Evolutionary conservation across 345 rosid species (phyloP).

Genomic region (Lepidium sativum): DNA sequence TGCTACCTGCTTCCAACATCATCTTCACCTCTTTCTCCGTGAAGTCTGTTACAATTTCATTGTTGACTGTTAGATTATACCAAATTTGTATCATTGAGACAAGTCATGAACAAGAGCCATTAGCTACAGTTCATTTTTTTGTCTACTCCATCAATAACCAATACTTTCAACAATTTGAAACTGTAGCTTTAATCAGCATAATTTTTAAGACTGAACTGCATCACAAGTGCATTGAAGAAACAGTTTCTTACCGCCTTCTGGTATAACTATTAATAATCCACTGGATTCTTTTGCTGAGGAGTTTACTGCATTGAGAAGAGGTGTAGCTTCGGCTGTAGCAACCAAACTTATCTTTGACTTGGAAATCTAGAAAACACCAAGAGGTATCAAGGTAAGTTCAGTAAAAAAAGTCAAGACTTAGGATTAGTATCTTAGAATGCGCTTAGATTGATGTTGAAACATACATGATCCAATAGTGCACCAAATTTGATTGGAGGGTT

Average conservation of each 20-base stretch:
- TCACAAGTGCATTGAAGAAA: neutral
- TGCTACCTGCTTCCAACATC: constrained; percentile 63
- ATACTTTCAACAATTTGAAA: neutral
- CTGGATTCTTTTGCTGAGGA: constrained; percentile 39
- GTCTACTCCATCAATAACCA: neutral
- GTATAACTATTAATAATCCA: constrained; percentile 66
- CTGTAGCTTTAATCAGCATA: neutral
- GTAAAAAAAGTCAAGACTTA: neutral
- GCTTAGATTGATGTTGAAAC: constrained; percentile 19
- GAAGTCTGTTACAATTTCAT: constrained; percentile 8
- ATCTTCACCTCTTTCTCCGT: constrained; percentile 44
- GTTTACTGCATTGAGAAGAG: constrained; percentile 47
- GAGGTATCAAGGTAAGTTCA: neutral
- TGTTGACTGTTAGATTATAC: neutral
- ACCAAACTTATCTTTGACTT: constrained; percentile 60
- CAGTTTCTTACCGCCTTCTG: constrained; percentile 68
- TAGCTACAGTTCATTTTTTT: neutral
- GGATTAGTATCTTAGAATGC: neutral
- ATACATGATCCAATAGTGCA: constrained; percentile 48
- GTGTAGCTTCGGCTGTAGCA: constrained; percentile 76
- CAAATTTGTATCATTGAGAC: neutral
- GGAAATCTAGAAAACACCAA: constrained; percentile 36
- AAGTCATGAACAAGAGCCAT: neutral
- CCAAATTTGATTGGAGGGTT: constrained; percentile 55
- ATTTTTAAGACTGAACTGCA: neutral